A percentile compares a stretch with the other conserved stretches of the same genome.
Evolutionary conservation across 2,329 filamentous ascomycete genomes (phyloP).

Genomic region (Calonectria henricotiae): DNA sequence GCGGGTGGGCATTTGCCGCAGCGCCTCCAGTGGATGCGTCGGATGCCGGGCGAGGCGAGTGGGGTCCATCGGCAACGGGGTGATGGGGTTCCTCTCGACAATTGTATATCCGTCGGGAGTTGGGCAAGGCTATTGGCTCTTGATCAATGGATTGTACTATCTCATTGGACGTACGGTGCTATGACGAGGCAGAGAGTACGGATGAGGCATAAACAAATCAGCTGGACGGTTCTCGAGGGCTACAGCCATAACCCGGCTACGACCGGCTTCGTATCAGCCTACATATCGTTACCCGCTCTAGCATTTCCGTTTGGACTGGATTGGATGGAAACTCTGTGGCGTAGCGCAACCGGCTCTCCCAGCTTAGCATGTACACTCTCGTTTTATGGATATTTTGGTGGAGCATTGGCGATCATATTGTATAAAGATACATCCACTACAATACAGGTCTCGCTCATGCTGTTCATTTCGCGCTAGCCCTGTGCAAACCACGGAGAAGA

Average conservation of each 20-base stretch:
- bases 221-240: background rate
- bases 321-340: constrained; percentile 21
- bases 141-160: background rate
- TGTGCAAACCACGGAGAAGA: constrained; percentile 15
- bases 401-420: constrained; percentile 27
- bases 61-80: constrained; percentile 27
- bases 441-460: constrained; percentile 7
- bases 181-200: background rate
- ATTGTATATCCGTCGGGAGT: constrained; percentile 24
- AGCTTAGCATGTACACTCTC: background rate
- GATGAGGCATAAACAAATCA: constrained; percentile 22
- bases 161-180: background rate
- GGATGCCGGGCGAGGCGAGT: constrained; percentile 1
- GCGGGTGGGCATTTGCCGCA: constrained; percentile 10
- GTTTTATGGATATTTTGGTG: constrained; percentile 23
- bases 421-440: constrained; percentile 33
- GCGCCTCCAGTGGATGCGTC: constrained; percentile 6
- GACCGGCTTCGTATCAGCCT: constrained; percentile 8
- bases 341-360: constrained; percentile 25
- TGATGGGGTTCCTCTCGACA: constrained; percentile 22
- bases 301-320: constrained; percentile 9
- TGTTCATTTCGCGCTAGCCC: constrained; percentile 22
- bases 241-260: background rate
- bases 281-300: constrained; percentile 25
- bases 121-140: constrained; percentile 8